Base-by-base conservation (phyloP, 73 alveolate species). In the Symbiodinium natans region DNA sequence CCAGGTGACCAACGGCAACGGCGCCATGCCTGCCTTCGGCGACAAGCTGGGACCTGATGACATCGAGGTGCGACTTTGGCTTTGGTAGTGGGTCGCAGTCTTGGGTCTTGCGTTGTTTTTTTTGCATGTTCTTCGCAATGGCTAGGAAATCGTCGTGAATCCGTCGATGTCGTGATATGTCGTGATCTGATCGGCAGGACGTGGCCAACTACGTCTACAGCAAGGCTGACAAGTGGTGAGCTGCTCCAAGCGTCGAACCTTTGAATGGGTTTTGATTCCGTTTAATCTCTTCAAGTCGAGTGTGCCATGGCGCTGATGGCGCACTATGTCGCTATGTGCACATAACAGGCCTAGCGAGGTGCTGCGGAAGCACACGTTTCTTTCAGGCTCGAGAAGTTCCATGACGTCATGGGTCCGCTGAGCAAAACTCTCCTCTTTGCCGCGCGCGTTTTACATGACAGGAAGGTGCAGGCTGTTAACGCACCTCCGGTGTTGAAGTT, bases 1-100 rank as follows among this genome's bases (percentile, higher is more conserved):
- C 63, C 59, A 83, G 92, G 92, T 83, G 40, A 83, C 92, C 92
- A 83, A 83, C 92, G 92, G 92, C 71, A 83, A 83, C 68, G 54
- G 54, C 74, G 41, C 71, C 75, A 83, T 83, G 92, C 92, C 92
- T 17, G 92, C 92, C 42, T 83, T 83, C 41, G 92, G 92, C 19
- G 92, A 41, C 41, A 41, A 41, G 71, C 74, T 83, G 41, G 48
- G 56, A 0, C 68, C 48, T 15, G 92, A 83, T 39, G 92, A 83
- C 92, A 83, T 83, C 92, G 68, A 83, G 74, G 77, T 9, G 31
- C n/a, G n/a, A n/a, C n/a, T n/a, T n/a, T n/a, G n/a, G n/a, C n/a
- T n/a, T n/a, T n/a, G n/a, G n/a, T n/a, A n/a, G n/a, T n/a, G n/a
- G n/a, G n/a, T n/a, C n/a, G n/a, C n/a, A n/a, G n/a, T n/a, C n/a